Percentiles rank a stretch among this genome's conserved stretches.
These are phyloP conservation scores for Acanthamoeba lenticulata DNA, from an alignment of 208 protist species.

Conservation along the genomic window DNA sequence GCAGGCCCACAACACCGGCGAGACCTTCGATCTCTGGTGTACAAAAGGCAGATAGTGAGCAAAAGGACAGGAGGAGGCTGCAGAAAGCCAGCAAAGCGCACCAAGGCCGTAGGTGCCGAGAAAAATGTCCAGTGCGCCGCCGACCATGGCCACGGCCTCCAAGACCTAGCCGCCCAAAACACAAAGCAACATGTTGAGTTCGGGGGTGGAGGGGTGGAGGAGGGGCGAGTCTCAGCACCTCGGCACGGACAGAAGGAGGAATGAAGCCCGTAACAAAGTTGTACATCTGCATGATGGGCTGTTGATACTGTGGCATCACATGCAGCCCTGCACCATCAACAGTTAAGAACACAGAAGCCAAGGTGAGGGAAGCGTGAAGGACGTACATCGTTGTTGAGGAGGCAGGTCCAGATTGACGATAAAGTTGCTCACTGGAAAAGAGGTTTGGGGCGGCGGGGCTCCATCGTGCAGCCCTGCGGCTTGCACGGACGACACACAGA, in stretches of 20 bases:
- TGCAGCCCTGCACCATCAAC: background rate
- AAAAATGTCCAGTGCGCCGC: background rate
- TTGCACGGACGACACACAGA: background rate
- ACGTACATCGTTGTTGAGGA: slow-evolving; percentile 35
- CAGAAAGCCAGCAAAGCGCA: background rate
- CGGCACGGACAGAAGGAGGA: background rate
- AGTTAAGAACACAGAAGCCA: background rate
- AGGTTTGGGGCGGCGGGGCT: background rate
- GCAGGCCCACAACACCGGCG: background rate
- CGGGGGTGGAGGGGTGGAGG: no score
- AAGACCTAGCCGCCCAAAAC: background rate
- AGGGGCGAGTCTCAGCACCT: no score
- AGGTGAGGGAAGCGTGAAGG: background rate
- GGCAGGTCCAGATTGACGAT: slow-evolving; percentile 46
- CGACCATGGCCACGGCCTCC: background rate
- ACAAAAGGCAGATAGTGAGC: background rate
- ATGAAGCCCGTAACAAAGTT: slow-evolving; percentile 3
- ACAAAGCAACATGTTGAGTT: no score
- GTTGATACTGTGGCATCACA: background rate
- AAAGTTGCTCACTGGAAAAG: background rate
- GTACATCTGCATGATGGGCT: background rate
- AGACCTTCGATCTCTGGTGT: slow-evolving; percentile 31
- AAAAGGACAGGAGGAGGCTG: background rate
- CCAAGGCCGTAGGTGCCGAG: background rate
- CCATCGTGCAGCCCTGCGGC: background rate